Conservation (phyloP, 768 basidiomycete genomes). For the Cantharellus cinnabarinus region DNA sequence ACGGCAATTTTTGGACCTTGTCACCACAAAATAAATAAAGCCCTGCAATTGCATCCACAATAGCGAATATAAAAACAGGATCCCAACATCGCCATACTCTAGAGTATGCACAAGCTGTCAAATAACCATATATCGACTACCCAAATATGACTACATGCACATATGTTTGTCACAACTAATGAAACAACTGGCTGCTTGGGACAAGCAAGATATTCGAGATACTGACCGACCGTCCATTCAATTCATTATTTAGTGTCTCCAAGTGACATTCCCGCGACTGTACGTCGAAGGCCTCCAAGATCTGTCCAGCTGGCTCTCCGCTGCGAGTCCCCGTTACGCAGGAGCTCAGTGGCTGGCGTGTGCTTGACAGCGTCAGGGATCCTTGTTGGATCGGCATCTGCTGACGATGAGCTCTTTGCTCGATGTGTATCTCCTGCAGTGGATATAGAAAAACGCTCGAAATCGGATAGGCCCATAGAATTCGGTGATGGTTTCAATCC, state of each 20-base stretch:
- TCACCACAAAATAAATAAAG: no score
- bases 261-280: background rate
- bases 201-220: no score
- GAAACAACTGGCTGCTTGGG: no score
- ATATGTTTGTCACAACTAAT: no score
- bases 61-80: no score
- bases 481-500: background rate
- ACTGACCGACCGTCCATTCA: no score
- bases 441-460: no score
- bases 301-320: background rate
- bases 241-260: background rate
- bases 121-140: no score
- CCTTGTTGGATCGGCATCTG: background rate
- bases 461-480: background rate
- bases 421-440: background rate
- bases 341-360: background rate
- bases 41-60: no score
- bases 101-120: no score
- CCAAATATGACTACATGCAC: no score
- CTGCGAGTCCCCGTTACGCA: background rate
- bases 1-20: conserved; percentile 27
- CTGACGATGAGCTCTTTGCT: background rate
- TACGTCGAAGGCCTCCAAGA: background rate
- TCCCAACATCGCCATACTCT: no score
- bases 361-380: background rate